These are phyloP conservation scores for Rhynchosporium graminicola DNA, from an alignment of 2,329 filamentous ascomycete genomes.

Conservation along the genomic window DNA sequence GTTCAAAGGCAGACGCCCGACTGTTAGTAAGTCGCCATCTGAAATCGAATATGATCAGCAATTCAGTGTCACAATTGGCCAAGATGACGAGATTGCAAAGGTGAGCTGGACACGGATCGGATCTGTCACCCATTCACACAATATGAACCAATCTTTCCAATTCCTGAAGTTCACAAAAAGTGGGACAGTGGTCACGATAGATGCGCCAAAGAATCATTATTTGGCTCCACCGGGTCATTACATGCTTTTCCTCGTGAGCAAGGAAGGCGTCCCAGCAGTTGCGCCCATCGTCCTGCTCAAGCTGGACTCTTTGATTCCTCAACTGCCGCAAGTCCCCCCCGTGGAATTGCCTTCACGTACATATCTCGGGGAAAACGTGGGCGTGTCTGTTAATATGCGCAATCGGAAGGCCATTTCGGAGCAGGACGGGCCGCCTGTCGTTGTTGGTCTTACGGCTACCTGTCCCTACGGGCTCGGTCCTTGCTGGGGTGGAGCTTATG, in stretches of 20 bases:
- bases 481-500: slow-evolving; percentile 18
- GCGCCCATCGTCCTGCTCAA: slow-evolving; percentile 10
- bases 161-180: slow-evolving; percentile 14
- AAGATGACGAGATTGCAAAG: slow-evolving; percentile 12
- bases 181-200: slow-evolving; percentile 8
- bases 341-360: no score
- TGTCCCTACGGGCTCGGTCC: slow-evolving; percentile 17
- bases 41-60: slow-evolving; percentile 11
- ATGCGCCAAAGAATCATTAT: slow-evolving; percentile 11
- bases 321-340: slow-evolving; percentile 11
- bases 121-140: slow-evolving; percentile 19
- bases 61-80: slow-evolving; percentile 17
- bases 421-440: slow-evolving; percentile 16
- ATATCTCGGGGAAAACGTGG: neutral
- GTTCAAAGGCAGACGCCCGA: slow-evolving; percentile 17
- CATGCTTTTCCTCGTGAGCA: slow-evolving; percentile 11
- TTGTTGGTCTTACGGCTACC: slow-evolving; percentile 16
- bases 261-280: slow-evolving; percentile 9
- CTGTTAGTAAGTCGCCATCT: slow-evolving; percentile 10
- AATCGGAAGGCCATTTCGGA: slow-evolving; percentile 15
- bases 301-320: slow-evolving; percentile 7
- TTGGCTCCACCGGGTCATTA: slow-evolving; percentile 12
- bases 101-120: slow-evolving; percentile 17
- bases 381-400: slow-evolving; percentile 16
- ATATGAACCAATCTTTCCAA: slow-evolving; percentile 20